Evolutionary conservation across 345 rosid genomes (phyloP).

Genomic region (Populus simonii): DNA sequence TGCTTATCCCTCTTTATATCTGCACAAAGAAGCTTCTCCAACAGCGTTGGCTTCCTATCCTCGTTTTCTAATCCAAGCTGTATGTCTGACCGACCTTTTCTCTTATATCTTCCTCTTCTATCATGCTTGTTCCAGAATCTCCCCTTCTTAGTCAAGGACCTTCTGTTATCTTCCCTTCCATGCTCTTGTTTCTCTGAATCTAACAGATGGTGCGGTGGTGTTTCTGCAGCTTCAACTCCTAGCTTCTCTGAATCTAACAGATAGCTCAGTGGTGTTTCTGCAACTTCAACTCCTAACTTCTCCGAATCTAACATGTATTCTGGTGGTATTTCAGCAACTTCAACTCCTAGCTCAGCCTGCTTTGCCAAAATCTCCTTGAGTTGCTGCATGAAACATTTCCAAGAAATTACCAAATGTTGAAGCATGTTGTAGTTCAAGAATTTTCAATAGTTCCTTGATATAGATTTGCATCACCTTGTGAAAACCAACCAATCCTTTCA

Average conservation of each 20-base stretch:
- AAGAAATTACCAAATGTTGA: neutral
- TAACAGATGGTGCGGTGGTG: conserved; percentile 62
- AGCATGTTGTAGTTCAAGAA: neutral
- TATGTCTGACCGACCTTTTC: conserved; percentile 29
- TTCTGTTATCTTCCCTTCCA: conserved; percentile 27
- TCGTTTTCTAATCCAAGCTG: conserved; percentile 20
- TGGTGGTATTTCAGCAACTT: conserved; percentile 87
- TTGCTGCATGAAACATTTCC: conserved; percentile 52
- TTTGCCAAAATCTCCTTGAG: conserved; percentile 77
- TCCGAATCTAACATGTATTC: conserved; percentile 53
- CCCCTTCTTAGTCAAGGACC: conserved; percentile 31
- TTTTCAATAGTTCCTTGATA: neutral
- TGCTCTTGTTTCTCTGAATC: conserved; percentile 40
- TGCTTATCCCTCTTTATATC: conserved; percentile 68
- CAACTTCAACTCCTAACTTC: conserved; percentile 69
- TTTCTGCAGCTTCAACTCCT: conserved; percentile 89
- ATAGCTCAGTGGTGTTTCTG: conserved; percentile 79
- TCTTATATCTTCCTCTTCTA: conserved; percentile 45
- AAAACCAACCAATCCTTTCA: neutral
- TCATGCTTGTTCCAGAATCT: conserved; percentile 41
- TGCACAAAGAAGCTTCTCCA: conserved; percentile 72
- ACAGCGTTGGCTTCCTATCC: conserved; percentile 54
- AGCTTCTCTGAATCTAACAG: conserved; percentile 41
- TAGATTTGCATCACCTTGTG: neutral
- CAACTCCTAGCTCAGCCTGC: conserved; percentile 90